Conservation (phyloP, 106 monocot species). For the Dendrobium huoshanense region DNA sequence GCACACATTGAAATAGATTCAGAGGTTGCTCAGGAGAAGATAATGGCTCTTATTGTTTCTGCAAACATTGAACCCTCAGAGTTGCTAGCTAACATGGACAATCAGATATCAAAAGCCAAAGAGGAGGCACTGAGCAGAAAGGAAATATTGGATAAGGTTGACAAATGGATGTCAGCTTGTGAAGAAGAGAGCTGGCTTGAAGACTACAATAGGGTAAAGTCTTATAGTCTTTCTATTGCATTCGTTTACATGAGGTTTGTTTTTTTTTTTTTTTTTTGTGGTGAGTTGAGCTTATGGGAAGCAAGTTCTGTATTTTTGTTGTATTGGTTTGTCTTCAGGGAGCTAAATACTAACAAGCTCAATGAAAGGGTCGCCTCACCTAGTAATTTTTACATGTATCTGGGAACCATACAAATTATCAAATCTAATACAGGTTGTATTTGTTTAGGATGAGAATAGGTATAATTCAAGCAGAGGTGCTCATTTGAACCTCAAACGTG, state of each 20-base stretch:
- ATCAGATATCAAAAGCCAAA: slow-evolving; percentile 78
- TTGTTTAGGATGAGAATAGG: slow-evolving; percentile 68
- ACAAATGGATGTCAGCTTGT: slow-evolving; percentile 97
- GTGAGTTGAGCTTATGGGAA: neutral
- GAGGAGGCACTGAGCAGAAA: slow-evolving; percentile 90
- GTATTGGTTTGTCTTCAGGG: no score
- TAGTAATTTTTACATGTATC: neutral
- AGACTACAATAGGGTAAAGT: slow-evolving; percentile 79
- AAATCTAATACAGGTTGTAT: neutral
- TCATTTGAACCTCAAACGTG: slow-evolving; percentile 71
- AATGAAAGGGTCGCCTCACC: neutral
- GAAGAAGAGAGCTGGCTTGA: slow-evolving; percentile 99
- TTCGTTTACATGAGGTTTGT: neutral
- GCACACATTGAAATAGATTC: slow-evolving; percentile 88
- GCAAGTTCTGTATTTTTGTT: neutral
- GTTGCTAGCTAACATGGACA: slow-evolving; percentile 87
- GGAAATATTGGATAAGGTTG: slow-evolving; percentile 96
- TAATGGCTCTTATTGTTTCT: slow-evolving; percentile 64
- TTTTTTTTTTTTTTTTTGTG: neutral
- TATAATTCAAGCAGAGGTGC: slow-evolving; percentile 80
- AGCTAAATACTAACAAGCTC: neutral
- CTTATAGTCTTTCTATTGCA: neutral
- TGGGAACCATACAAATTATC: neutral
- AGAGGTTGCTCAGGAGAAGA: slow-evolving; percentile 59
- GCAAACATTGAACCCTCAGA: slow-evolving; percentile 86